phyloP scores from a whole-genome alignment of 2,329 filamentous ascomycete genomes.

The Phialophora tarda region DNA sequence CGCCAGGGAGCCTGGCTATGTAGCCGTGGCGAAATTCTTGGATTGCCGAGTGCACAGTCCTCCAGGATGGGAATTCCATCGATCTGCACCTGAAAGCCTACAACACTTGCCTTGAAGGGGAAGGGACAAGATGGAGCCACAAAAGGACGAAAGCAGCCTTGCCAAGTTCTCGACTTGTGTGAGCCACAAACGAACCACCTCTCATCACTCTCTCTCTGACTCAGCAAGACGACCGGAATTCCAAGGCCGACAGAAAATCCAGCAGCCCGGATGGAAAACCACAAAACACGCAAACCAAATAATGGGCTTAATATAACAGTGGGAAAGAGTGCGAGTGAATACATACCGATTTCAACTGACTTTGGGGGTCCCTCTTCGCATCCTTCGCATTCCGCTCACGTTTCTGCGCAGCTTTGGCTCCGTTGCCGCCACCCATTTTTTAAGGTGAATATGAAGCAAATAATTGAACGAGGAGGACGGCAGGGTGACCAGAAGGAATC shows the following conservation, averaged over 20 bases:
- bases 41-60: not conserved
- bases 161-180: not conserved
- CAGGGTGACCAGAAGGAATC: not conserved
- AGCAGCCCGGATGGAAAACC: not conserved
- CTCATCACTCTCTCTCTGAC: not conserved
- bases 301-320: too few relatives aligned
- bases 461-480: not conserved
- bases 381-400: slow-evolving; percentile 74
- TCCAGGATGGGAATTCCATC: not conserved
- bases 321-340: too few relatives aligned
- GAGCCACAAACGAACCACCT: not conserved
- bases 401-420: slow-evolving; percentile 72
- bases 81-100: not conserved
- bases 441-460: not conserved
- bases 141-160: not conserved
- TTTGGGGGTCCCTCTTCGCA: slow-evolving; percentile 60
- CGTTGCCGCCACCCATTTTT: slow-evolving; percentile 43
- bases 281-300: not conserved
- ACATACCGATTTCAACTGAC: slow-evolving; percentile 71
- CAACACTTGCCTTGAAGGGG: not conserved
- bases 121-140: not conserved
- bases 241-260: not conserved
- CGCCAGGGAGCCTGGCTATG: not conserved
- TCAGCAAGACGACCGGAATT: not conserved
- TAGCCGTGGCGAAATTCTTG: not conserved